Evolutionary conservation across 2,329 filamentous ascomycete species (phyloP).

Genomic region (Penicillium crustosum): DNA sequence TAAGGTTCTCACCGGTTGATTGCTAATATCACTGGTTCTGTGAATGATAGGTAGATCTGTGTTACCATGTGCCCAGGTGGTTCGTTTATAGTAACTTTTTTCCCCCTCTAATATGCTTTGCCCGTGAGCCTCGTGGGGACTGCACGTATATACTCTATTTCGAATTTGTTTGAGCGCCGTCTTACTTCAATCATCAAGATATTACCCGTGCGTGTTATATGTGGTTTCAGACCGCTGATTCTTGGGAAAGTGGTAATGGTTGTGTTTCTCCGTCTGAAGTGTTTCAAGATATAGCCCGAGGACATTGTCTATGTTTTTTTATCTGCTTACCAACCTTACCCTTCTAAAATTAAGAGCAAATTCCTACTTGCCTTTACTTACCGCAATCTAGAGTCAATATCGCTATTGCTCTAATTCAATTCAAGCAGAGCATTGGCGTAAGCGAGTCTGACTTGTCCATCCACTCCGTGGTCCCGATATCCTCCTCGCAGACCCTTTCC

Average conservation of each 20-base stretch:
- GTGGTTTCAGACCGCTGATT: not conserved
- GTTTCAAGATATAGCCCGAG: not conserved
- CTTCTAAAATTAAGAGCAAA: not conserved
- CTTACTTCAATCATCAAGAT: not conserved
- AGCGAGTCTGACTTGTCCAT: not conserved
- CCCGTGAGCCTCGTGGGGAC: not conserved
- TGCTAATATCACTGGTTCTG: not conserved
- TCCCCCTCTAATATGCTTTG: not conserved
- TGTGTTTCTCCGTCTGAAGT: not conserved
- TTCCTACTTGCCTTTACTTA: not conserved
- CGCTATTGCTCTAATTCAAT: not conserved
- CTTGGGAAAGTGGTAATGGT: not conserved
- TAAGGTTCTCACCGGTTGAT: constrained; percentile 6
- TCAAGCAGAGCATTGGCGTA: not conserved
- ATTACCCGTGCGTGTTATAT: not conserved
- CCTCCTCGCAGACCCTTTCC: not conserved
- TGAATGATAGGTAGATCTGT: constrained; percentile 1
- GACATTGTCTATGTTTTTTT: not conserved
- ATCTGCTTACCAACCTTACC: not conserved
- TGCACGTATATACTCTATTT: not conserved
- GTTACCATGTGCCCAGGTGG: not conserved
- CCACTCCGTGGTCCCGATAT: too few relatives aligned
- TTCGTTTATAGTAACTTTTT: not conserved
- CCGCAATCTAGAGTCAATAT: not conserved
- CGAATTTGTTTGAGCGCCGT: not conserved